A percentile compares a stretch with the other conserved stretches of the same genome.
These are phyloP conservation scores for Globisporangium alternatum DNA, from an alignment of 352 stramenopile genomes.

Conservation along the genomic window DNA sequence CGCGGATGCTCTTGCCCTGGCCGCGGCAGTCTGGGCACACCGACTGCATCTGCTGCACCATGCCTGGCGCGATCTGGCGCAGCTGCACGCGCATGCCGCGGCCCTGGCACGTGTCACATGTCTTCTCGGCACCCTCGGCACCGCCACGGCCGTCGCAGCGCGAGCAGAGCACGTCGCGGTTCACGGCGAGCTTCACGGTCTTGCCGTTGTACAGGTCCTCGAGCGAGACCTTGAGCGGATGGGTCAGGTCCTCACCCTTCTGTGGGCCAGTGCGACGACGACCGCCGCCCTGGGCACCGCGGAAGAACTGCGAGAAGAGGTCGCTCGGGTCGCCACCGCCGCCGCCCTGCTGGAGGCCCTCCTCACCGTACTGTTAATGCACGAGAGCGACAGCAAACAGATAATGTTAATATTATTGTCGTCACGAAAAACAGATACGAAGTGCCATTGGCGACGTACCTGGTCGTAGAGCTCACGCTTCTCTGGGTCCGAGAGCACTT, in stretches of 20 bases:
- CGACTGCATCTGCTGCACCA: conserved; percentile 98
- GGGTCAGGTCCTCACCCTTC: conserved; percentile 95
- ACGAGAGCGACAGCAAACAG: conserved; percentile 20
- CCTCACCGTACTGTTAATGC: conserved; percentile 93
- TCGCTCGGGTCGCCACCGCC: conserved; percentile 78
- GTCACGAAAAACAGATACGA: neutral
- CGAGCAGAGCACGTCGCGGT: conserved; percentile 91
- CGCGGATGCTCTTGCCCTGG: conserved; percentile 93
- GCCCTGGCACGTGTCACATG: conserved; percentile 94
- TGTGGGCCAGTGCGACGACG: conserved; percentile 80
- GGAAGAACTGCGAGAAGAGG: conserved; percentile 99
- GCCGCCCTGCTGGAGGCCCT: conserved; percentile 94
- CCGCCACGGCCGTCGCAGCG: conserved; percentile 88
- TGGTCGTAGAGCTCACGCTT: conserved; percentile 88
- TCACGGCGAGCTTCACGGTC: conserved; percentile 97
- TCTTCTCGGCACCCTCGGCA: conserved; percentile 91
- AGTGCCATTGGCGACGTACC: conserved; percentile 18
- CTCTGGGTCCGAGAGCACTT: conserved; percentile 95
- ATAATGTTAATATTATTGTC: neutral
- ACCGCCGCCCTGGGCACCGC: conserved; percentile 56
- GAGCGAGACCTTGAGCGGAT: conserved; percentile 95
- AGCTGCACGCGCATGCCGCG: conserved; percentile 94
- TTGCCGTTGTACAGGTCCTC: conserved; percentile 99
- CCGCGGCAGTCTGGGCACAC: conserved; percentile 93
- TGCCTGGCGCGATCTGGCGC: conserved; percentile 96